Conservation (phyloP, 177 flowering plant species). For the Telopea speciosissima region DNA sequence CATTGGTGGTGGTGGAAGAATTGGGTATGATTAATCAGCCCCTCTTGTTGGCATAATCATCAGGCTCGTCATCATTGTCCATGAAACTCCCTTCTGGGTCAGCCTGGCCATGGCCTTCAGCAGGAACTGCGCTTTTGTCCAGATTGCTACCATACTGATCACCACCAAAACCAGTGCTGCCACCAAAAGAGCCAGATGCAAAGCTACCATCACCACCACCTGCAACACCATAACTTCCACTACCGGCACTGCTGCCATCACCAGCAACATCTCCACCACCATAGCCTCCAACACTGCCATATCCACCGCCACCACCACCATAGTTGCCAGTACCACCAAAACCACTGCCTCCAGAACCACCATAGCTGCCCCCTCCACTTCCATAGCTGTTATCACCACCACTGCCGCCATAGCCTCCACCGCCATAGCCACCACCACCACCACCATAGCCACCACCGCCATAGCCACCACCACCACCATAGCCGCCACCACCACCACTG, state of each 20-base stretch:
- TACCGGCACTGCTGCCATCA: conserved; percentile 1
- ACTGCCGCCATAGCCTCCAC: conserved; percentile 12
- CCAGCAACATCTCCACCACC: conserved; percentile 6
- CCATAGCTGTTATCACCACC: background rate
- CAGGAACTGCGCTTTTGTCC: conserved; percentile 10
- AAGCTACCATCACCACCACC: conserved; percentile 1
- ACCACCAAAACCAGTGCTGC: conserved; percentile 1
- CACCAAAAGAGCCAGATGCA: conserved; percentile 15
- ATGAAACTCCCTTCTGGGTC: conserved; percentile 29
- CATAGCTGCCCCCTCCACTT: conserved; percentile 7
- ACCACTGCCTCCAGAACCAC: conserved; percentile 7
- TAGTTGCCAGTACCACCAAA: conserved; percentile 1
- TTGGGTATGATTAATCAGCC: conserved; percentile 21
- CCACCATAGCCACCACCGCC: conserved; percentile 14
- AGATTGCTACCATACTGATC: conserved; percentile 9
- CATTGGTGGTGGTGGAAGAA: background rate
- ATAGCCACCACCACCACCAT: conserved; percentile 1
- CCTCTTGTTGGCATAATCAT: conserved; percentile 41
- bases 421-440: conserved; percentile 13
- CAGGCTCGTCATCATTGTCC: conserved; percentile 38
- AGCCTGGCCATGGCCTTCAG: conserved; percentile 11
- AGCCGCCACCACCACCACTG: conserved; percentile 13
- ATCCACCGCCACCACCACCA: conserved; percentile 17
- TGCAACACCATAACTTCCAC: conserved; percentile 12
- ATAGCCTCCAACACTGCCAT: conserved; percentile 12